Base-by-base conservation (phyloP, 2,329 filamentous ascomycete species). In the Boeremia lycopersici region DNA sequence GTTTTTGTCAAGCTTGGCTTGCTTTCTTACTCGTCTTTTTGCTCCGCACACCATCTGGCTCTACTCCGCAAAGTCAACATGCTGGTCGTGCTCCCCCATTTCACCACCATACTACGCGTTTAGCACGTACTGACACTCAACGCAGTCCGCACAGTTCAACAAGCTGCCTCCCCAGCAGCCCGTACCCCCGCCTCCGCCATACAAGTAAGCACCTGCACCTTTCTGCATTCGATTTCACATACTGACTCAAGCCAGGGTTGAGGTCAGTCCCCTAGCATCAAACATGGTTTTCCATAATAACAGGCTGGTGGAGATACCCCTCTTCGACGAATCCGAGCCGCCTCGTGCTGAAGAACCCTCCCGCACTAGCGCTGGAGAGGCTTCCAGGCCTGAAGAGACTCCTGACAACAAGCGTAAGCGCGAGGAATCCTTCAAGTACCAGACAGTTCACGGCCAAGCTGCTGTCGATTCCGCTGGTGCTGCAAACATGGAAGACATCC, bases 401-500 rank as follows among this genome's bases (percentile, higher is more conserved):
- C 26, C 36, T 8, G 36, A 30, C 4, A 46, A 31, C 25, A 53
- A 53, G 36, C 43, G 42, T 10, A 53, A 42, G 43, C 38, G 39
- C 26, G 15, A 42, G 5, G 49, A 53, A 19, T 28, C 33, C 1
- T 9, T 12, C 15, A 47, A 17, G 25, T 36, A 36, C 28, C 30
- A 47, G 25, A 17, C 13, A 5, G 25, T 19, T 13, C 42, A 53
- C 19, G n/a, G 15, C 7, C 35, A 42, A 13, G 11, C 36, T 42
- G 30, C 30, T 3, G 49, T 53, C 23, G 36, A 53, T 12, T 13
- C 49, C 9, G 29, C 23, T n/a, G 17, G 35, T 15, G 49, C 41
- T 25, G 42, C 43, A 17, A 29, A 33, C 30, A 47, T 53, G 49
- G 30, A 45, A 11, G n/a, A 53, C 6, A 41, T 53, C 10, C 30